Evolutionary conservation across 345 rosid genomes (phyloP), one percentile per base, ranked within the genome.

Genomic region (Salix purpurea): DNA sequence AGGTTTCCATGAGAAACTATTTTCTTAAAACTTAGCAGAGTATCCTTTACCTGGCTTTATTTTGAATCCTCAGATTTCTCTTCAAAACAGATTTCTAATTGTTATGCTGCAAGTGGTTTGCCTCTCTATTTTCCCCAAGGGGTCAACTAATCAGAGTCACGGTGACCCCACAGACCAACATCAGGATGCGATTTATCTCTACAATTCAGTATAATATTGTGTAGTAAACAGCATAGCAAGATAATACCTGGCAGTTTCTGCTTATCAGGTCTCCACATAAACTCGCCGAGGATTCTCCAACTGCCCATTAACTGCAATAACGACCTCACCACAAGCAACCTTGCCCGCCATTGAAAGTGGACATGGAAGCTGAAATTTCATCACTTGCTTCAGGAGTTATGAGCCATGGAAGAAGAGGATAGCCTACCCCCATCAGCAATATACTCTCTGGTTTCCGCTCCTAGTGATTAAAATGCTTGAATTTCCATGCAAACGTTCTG

Each of bases 221-320:
- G 95, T 74, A 96, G 90, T 70, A 93, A 80, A 86, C 96, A 96
- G 65, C 98, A 92, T 19, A 93, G 94, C 81, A 95, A 74, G 71
- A 95, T 91, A 28, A 93, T 89, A 78, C 99, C 91, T 1, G 97
- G 97, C 54, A 93, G 87, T 74, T 95, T 95, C 81, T 91, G 86
- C 79, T 90, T 91, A 79, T 95, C 97, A 6, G 97, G 97, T 79
- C 97, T 93, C 99, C 99, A 93, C 97, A 89, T 91, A 16, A 93
- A 97, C 81, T 91, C 91, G 89, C 87, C 90, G 50, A 93, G 96
- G 62, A 95, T 93, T 80, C 98, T 90, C 98, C 99, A 91, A 81
- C 94, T 91, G 42, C 98, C 97, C 80, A 91, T 95, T 6, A 90
- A 85, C 80, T 91, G 97, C 70, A 84, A 84, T 79, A 93, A 87